Conservation (phyloP, 2,329 filamentous ascomycete species). For the Colletotrichum echinochloae region DNA sequence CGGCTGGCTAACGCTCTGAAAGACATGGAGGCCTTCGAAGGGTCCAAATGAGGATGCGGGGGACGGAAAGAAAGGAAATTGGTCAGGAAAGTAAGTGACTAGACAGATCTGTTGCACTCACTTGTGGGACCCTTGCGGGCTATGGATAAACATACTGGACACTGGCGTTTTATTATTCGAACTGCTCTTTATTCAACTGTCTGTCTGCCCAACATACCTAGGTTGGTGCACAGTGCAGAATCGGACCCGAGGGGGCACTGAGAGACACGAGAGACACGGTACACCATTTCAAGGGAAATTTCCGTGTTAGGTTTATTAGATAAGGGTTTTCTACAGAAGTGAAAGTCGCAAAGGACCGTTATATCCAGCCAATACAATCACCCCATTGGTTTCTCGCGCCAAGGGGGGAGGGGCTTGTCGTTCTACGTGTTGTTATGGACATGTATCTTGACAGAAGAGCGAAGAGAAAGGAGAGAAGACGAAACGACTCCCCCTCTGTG, state of each 20-base stretch:
- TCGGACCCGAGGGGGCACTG: not conserved
- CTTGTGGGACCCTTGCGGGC: constrained; percentile 6
- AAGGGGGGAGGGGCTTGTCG: not conserved
- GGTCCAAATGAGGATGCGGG: constrained; percentile 47
- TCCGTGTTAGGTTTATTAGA: constrained; percentile 18
- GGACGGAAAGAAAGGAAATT: not conserved
- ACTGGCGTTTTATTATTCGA: constrained; percentile 29
- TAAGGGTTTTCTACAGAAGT: constrained; percentile 16
- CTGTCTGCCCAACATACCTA: not conserved
- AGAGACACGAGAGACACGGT: not conserved
- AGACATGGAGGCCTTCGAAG: constrained; percentile 70
- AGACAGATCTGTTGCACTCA: constrained; percentile 4
- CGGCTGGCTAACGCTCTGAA: constrained; percentile 74
- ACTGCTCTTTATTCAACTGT: not conserved
- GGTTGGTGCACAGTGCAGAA: not conserved
- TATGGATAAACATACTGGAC: constrained; percentile 30
- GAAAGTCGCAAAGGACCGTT: constrained; percentile 14
- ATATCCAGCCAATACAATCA: not conserved
- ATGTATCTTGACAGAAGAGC: constrained; percentile 16
- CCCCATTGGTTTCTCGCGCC: not conserved
- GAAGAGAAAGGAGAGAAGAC: not conserved
- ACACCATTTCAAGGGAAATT: constrained; percentile 15
- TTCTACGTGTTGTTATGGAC: constrained; percentile 7
- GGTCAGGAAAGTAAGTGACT: not conserved
- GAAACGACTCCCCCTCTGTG: constrained; percentile 8